A percentile compares a stretch with the other conserved stretches of the same genome.
phyloP scores from a whole-genome alignment of 2,329 filamentous ascomycete species.

The Samsoniella hepiali region DNA sequence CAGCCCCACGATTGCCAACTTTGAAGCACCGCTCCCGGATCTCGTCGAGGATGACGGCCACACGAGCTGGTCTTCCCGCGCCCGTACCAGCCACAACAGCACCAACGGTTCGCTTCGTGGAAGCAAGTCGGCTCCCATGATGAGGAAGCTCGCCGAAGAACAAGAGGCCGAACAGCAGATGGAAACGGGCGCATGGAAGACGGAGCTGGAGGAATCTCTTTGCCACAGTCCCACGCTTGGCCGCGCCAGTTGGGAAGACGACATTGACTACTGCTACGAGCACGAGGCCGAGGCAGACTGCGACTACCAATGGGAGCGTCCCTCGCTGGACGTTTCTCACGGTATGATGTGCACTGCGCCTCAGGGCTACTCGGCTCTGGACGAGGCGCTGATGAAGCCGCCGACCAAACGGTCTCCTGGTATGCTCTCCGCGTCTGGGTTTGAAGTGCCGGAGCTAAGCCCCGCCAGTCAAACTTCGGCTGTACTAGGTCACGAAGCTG shows the following conservation, averaged over 20 bases:
- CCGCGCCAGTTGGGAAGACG: constrained; percentile 61
- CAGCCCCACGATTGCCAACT: constrained; percentile 27
- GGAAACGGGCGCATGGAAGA: constrained; percentile 1
- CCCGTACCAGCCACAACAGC: constrained; percentile 45
- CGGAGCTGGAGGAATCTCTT: constrained; percentile 23
- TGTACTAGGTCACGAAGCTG: constrained; percentile 39
- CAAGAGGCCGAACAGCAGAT: constrained; percentile 27
- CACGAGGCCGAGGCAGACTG: constrained; percentile 65
- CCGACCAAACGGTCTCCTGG: constrained; percentile 26
- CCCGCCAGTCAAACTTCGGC: constrained; percentile 46
- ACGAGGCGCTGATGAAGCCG: constrained; percentile 26
- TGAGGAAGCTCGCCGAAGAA: constrained; percentile 43
- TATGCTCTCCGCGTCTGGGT: constrained; percentile 29
- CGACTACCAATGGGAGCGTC: constrained; percentile 62
- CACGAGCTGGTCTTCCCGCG: constrained; percentile 34
- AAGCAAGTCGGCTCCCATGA: constrained; percentile 53
- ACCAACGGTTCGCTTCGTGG: constrained; percentile 51
- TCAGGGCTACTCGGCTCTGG: constrained; percentile 21
- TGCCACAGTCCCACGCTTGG: constrained; percentile 30
- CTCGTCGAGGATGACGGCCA: constrained; percentile 63
- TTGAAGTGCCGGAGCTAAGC: constrained; percentile 48
- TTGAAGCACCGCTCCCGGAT: constrained; percentile 49
- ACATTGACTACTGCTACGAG: constrained; percentile 69
- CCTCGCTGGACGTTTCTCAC: constrained; percentile 46
- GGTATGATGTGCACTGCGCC: background rate